Conservation (phyloP, 2,329 filamentous ascomycete species). For the Herpotrichia juniperi region DNA sequence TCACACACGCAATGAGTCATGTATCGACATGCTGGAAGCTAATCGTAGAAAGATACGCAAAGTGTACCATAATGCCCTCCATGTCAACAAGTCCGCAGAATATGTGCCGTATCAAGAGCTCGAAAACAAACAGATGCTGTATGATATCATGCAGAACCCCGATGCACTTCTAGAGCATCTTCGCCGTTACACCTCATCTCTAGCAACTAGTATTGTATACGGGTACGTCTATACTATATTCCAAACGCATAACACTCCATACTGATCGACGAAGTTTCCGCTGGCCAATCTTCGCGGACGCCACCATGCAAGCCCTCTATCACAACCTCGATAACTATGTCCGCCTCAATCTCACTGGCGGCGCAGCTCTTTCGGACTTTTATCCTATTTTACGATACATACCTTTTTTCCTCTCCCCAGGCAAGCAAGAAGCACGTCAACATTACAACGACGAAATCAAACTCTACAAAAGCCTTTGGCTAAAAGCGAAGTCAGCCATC, state of each 20-base stretch:
- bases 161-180: conserved; percentile 20
- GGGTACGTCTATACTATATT: no score
- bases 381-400: neutral
- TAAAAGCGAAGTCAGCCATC: neutral
- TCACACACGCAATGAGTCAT: neutral
- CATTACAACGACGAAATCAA: neutral
- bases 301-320: conserved; percentile 2
- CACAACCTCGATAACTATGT: conserved; percentile 13
- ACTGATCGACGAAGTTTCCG: neutral
- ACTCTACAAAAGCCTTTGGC: neutral
- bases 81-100: neutral
- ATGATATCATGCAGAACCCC: conserved; percentile 43
- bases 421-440: neutral
- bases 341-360: conserved; percentile 1
- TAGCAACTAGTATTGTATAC: conserved; percentile 26
- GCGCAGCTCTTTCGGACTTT: neutral
- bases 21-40: no score
- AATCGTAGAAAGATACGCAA: neutral
- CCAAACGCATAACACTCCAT: conserved; percentile 3
- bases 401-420: neutral
- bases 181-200: conserved; percentile 17
- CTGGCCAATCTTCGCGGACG: conserved; percentile 3
- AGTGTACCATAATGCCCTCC: neutral
- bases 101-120: conserved; percentile 47
- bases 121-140: conserved; percentile 50